phyloP scores from a whole-genome alignment of 176 grass and related monocot genomes.

The Chloris gayana region DNA sequence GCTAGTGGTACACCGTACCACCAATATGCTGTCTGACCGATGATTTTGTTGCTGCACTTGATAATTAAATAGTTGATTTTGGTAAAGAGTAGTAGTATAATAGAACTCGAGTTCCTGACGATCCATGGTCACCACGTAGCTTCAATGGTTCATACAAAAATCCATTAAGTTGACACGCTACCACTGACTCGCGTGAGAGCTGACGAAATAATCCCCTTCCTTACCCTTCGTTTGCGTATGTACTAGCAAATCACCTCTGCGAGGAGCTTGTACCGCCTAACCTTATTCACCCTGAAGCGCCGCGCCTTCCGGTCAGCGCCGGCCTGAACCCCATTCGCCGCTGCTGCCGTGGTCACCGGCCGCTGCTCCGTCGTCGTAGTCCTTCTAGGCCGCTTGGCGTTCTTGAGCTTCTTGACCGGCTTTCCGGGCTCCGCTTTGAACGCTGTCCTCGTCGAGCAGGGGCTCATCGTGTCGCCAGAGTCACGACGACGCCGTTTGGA shows the following conservation, averaged over 20 bases:
- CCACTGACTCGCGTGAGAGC: no score
- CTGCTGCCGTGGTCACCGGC: not conserved
- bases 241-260: slow-evolving; percentile 60
- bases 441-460: slow-evolving; percentile 5
- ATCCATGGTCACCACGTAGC: no score
- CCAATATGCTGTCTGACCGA: no score
- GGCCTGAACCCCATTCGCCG: not conserved
- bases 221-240: no score
- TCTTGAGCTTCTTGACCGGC: slow-evolving; percentile 64
- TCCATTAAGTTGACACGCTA: no score
- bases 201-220: no score
- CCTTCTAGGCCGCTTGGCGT: not conserved
- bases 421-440: slow-evolving; percentile 46
- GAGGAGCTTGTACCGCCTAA: slow-evolving; percentile 77
- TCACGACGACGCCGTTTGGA: not conserved
- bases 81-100: no score
- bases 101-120: no score
- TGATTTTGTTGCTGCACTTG: no score
- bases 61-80: no score
- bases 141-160: no score
- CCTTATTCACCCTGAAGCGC: slow-evolving; percentile 51
- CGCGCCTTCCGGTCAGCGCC: not conserved
- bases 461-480: not conserved
- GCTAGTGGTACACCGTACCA: no score
- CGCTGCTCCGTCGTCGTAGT: not conserved